A percentile compares a stretch with the other conserved stretches of the same genome.
Conservation (phyloP, 2,329 filamentous ascomycete genomes). For the Alternaria conjuncta region DNA sequence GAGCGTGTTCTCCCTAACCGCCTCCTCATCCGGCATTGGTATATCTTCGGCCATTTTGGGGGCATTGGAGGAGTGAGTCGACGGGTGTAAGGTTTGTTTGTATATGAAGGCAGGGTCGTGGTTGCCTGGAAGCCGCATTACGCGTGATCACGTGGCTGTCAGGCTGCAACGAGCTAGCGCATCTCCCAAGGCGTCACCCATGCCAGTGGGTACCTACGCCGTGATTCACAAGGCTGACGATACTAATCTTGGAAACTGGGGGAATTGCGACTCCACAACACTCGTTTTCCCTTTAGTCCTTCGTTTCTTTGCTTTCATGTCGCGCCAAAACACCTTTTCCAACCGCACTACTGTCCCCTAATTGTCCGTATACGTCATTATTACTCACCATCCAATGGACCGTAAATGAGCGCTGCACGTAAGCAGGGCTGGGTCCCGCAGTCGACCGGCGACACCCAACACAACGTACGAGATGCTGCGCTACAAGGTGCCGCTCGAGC, state of each 20-base stretch:
- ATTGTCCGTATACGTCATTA: conserved; percentile 19
- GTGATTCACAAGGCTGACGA: conserved; percentile 11
- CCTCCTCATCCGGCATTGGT: conserved; percentile 51
- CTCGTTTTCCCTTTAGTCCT: conserved; percentile 18
- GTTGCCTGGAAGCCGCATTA: conserved; percentile 18
- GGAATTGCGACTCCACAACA: conserved; percentile 12
- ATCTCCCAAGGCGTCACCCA: conserved; percentile 2
- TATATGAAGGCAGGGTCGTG: conserved; percentile 8
- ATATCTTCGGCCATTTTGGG: conserved; percentile 38
- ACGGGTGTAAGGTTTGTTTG: not conserved
- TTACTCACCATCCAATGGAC: conserved; percentile 39
- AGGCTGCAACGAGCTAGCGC: conserved; percentile 11
- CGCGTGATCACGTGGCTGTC: conserved; percentile 25
- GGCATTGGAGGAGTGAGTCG: conserved; percentile 13
- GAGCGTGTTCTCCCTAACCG: conserved; percentile 55
- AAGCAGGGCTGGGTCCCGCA: conserved; percentile 37
- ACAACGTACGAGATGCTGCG: conserved; percentile 53
- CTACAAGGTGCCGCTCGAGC: conserved; percentile 57
- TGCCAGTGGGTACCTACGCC: conserved; percentile 9
- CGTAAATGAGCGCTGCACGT: conserved; percentile 46
- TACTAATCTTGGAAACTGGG: conserved; percentile 12
- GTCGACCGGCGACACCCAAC: conserved; percentile 43
- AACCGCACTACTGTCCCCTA: conserved; percentile 7
- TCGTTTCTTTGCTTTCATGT: conserved; percentile 19
- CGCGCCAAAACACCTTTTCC: conserved; percentile 4